phyloP scores from a whole-genome alignment of 805 yeast genomes.

The Kregervanrija delftensis region DNA sequence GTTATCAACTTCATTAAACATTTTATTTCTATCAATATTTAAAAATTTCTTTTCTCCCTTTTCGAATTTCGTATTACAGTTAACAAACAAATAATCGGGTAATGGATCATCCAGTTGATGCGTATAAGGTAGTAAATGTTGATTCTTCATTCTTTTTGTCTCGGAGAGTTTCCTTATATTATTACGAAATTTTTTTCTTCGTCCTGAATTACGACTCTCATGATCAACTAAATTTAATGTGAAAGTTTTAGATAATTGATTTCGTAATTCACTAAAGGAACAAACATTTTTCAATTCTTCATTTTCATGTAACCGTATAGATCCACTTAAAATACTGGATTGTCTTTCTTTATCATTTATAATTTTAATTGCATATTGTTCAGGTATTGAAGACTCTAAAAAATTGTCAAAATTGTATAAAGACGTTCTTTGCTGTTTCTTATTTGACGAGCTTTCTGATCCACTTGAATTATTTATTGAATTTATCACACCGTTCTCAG shows the following conservation, averaged over 20 bases:
- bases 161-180: neutral
- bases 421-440: too few species aligned
- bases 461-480: too few species aligned
- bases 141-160: constrained; percentile 1
- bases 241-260: constrained; percentile 5
- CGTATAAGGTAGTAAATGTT: neutral
- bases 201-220: neutral
- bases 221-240: constrained; percentile 15
- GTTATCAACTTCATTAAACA: constrained; percentile 51
- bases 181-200: constrained; percentile 3
- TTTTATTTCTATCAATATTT: constrained; percentile 44
- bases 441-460: too few species aligned
- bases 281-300: constrained; percentile 13
- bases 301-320: constrained; percentile 9
- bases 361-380: constrained; percentile 17
- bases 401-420: constrained; percentile 31
- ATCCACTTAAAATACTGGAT: neutral
- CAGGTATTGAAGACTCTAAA: constrained; percentile 19
- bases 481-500: too few species aligned
- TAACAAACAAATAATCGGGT: constrained; percentile 34
- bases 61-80: constrained; percentile 53
- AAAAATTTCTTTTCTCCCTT: constrained; percentile 59
- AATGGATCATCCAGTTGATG: constrained; percentile 35
- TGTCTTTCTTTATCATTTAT: constrained; percentile 3
- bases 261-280: neutral